Base-by-base conservation (phyloP, 1,284 basidiomycete species). In the Apiotrichum gracile region DNA sequence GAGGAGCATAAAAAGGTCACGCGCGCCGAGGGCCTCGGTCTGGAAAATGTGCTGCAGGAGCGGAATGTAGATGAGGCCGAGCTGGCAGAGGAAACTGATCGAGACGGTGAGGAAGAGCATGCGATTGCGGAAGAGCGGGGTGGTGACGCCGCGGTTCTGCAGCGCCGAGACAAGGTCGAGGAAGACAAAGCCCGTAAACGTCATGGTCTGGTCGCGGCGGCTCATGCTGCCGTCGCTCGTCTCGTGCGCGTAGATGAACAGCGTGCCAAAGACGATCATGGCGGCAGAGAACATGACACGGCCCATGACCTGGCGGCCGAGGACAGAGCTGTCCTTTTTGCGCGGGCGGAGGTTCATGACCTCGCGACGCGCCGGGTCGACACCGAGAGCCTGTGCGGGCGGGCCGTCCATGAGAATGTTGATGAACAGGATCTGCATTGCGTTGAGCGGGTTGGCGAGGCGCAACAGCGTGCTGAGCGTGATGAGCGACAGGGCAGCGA, bases 391-490 rank as follows among this genome's bases (percentile, higher is more conserved):
- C 75, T 97, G 93, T 69, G 88, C 91, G 2, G 93, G 93, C 16
- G 93, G 93, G 85, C 92, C 94, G 66, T 97, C 93, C 93, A 97
- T 97, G 48, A 97, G 82, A 69, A 97, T 97, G 76, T 97, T 97
- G 73, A 97, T 97, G 73, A 97, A 97, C 24, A 98, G 78, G 64
- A 98, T 97, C 74, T 97, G 93, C 92, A 97, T 97, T 4, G 94
- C 86, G 70, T 98, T 98, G 60, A 98, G 80, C 16, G 93, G 94
- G 68, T 94, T 92, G 63, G 85, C 86, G 46, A 97, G 78, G 17
- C 87, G 84, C 61, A 97, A 83, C 68, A 92, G 80, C 16, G 93
- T 97, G 67, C 88, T 91, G 48, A 97, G 80, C 5, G 92, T 93
- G 74, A 98, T 97, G 58, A 97, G 80, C n/a, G 87, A 85, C 55